Percentiles rank a stretch among this genome's conserved stretches.
phyloP scores from a whole-genome alignment of 805 yeast species.

The Danielia reshetovae region DNA sequence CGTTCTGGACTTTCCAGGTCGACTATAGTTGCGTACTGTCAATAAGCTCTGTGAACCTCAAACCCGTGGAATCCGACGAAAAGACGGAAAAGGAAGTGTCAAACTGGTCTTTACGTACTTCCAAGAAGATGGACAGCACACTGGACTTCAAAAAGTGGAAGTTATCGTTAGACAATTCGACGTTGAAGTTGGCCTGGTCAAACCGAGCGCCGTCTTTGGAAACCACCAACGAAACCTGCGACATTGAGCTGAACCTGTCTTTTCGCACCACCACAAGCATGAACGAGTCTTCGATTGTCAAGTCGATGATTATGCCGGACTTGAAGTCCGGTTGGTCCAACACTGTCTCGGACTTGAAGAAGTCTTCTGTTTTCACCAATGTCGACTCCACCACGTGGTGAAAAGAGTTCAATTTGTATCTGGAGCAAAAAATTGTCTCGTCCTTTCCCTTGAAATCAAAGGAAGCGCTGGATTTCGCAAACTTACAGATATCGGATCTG shows the following conservation, averaged over 20 bases:
- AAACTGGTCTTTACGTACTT: constrained; percentile 21
- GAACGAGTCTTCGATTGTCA: constrained; percentile 39
- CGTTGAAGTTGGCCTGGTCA: constrained; percentile 35
- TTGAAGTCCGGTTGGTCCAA: constrained; percentile 24
- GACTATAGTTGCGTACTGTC: constrained; percentile 41
- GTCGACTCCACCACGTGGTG: constrained; percentile 36
- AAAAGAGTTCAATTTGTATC: constrained; percentile 33
- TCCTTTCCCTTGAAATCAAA: constrained; percentile 16
- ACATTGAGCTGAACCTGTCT: constrained; percentile 39
- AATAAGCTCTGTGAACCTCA: constrained; percentile 43
- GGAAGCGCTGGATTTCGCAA: constrained; percentile 28
- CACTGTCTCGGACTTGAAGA: constrained; percentile 28
- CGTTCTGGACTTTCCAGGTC: constrained; percentile 42
- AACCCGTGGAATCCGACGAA: constrained; percentile 58
- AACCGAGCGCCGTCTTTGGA: constrained; percentile 46
- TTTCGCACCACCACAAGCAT: constrained; percentile 35
- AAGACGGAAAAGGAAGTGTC: constrained; percentile 17
- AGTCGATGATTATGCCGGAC: constrained; percentile 28
- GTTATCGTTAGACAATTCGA: constrained; percentile 33
- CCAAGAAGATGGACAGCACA: constrained; percentile 31
- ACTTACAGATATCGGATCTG: constrained; percentile 27
- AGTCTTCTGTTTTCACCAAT: constrained; percentile 42
- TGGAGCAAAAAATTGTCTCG: constrained; percentile 28
- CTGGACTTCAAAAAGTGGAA: constrained; percentile 36
- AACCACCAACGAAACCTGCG: constrained; percentile 37